Evolutionary conservation across 352 stramenopile genomes (phyloP).

Genomic region (Blastocystis sp.): DNA sequence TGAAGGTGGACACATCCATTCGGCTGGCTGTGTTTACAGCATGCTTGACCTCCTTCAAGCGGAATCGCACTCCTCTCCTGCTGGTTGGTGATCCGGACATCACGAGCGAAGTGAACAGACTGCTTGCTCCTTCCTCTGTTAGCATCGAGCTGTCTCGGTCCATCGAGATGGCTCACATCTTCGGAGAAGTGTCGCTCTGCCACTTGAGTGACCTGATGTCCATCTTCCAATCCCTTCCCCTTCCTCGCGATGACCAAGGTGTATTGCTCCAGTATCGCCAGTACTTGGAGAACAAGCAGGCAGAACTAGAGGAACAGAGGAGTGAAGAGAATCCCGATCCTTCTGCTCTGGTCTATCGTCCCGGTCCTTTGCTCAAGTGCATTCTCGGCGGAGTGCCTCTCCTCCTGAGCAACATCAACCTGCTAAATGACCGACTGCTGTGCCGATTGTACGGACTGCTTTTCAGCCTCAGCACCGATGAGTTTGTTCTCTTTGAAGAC

Average conservation of each 20-base stretch:
- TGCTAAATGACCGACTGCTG: not conserved
- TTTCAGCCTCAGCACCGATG: not conserved
- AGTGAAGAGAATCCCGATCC: not conserved
- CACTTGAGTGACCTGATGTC: not conserved
- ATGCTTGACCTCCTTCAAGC: not conserved
- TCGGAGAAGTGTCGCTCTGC: not conserved
- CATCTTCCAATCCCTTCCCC: not conserved
- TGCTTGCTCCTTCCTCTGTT: not conserved
- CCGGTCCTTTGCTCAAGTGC: not conserved
- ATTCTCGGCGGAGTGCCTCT: not conserved
- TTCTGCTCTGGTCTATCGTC: not conserved
- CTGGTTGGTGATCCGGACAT: conserved; percentile 15
- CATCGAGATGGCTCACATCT: not conserved
- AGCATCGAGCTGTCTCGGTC: not conserved
- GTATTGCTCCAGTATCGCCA: too few species aligned
- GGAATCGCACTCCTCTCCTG: not conserved
- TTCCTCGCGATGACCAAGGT: too few species aligned
- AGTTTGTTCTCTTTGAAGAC: not conserved
- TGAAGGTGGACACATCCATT: not conserved
- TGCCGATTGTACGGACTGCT: conserved; percentile 1
- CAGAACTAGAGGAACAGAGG: too few species aligned
- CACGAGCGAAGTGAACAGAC: not conserved
- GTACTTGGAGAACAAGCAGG: too few species aligned
- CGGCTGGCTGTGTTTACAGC: not conserved
- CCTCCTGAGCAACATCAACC: conserved; percentile 1